Evolutionary conservation across 1,284 basidiomycete species (phyloP).

Genomic region (Pseudozyma sp.): DNA sequence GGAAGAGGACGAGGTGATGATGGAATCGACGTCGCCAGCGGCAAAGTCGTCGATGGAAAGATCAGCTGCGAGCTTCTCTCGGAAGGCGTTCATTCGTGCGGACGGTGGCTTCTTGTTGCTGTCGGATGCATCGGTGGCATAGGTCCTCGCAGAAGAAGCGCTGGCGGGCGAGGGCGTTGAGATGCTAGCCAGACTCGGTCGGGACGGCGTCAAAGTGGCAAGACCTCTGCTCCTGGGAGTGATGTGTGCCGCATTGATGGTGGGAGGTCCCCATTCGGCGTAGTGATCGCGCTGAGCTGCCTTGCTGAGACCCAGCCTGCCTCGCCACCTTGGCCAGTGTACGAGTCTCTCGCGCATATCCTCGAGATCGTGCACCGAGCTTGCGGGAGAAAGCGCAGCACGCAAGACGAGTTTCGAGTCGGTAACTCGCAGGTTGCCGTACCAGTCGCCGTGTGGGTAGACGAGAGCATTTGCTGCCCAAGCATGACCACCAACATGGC

Average conservation of each 20-base stretch:
- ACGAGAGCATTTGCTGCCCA: conserved; percentile 68
- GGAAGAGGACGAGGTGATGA: conserved; percentile 13
- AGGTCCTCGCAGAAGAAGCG: conserved; percentile 13
- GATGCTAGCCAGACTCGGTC: conserved; percentile 5
- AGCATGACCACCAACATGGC: conserved; percentile 64
- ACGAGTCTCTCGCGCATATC: conserved; percentile 57
- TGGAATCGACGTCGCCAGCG: conserved; percentile 27
- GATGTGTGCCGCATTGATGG: conserved; percentile 53
- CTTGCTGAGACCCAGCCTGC: conserved; percentile 64
- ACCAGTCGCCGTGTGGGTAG: conserved; percentile 65
- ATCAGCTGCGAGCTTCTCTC: conserved; percentile 55
- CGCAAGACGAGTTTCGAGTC: conserved; percentile 55
- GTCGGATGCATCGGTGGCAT: conserved; percentile 33
- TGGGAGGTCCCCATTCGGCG: conserved; percentile 58
- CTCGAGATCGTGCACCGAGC: conserved; percentile 61
- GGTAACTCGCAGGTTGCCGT: conserved; percentile 60
- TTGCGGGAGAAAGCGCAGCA: conserved; percentile 62
- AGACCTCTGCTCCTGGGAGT: conserved; percentile 42
- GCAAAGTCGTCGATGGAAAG: conserved; percentile 60
- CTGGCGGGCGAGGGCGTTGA: background rate
- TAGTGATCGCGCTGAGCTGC: conserved; percentile 56
- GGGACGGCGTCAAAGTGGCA: conserved; percentile 11
- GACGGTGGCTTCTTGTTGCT: conserved; percentile 20
- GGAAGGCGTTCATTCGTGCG: conserved; percentile 49
- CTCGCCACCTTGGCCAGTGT: conserved; percentile 68